Percentiles rank a stretch among this genome's conserved stretches.
Evolutionary conservation across 73 alveolate species (phyloP).

Genomic region (Durusdinium trenchii): DNA sequence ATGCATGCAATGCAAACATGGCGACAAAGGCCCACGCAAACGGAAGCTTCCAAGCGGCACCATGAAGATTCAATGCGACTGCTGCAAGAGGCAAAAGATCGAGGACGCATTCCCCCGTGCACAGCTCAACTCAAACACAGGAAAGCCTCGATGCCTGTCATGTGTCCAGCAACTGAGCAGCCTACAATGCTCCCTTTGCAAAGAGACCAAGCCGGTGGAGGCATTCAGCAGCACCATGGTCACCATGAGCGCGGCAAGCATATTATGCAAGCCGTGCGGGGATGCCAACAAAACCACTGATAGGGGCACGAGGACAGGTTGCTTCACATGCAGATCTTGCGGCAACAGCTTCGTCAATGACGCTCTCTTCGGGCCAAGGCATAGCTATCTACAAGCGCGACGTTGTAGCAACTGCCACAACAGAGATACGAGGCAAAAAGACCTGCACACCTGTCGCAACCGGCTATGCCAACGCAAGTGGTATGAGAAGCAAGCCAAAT

Average conservation of each 20-base stretch:
- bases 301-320: background rate
- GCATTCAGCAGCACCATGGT: background rate
- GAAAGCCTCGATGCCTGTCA: conserved; percentile 3
- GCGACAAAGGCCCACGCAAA: background rate
- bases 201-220: background rate
- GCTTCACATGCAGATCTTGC: background rate
- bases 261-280: background rate
- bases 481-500: background rate
- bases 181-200: background rate
- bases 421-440: background rate
- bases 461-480: background rate
- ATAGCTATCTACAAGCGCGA: background rate
- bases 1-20: background rate
- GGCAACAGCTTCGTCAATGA: background rate
- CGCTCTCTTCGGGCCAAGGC: background rate
- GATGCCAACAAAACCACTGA: background rate
- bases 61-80: background rate
- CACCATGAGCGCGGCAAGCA: background rate
- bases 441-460: conserved; percentile 36
- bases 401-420: background rate
- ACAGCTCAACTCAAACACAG: background rate
- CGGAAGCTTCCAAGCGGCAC: background rate
- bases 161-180: background rate
- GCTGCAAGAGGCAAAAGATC: background rate
- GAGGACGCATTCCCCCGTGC: conserved; percentile 30